Percentiles rank a stretch among this genome's conserved stretches.
Evolutionary conservation across 2,329 filamentous ascomycete genomes (phyloP).

Genomic region (Sporothrix curviconia): DNA sequence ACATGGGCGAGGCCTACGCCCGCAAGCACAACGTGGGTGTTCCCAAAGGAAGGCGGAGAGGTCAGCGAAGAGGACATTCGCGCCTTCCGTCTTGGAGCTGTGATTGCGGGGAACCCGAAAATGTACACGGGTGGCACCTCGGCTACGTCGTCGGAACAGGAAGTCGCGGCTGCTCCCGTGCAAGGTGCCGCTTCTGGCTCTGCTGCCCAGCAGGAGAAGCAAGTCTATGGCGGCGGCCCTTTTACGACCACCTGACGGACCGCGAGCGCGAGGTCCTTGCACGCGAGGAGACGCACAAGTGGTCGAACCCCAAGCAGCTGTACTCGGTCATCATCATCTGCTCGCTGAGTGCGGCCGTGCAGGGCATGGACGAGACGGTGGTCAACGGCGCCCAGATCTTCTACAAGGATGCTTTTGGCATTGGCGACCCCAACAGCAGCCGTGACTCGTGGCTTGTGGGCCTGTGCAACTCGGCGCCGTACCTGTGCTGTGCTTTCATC

Average conservation of each 20-base stretch:
- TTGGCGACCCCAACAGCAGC: slow-evolving; percentile 43
- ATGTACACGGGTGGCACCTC: slow-evolving; percentile 35
- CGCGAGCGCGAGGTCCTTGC: slow-evolving; percentile 53
- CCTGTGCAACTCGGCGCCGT: slow-evolving; percentile 54
- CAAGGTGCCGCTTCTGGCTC: not conserved
- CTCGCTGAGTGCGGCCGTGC: slow-evolving; percentile 62
- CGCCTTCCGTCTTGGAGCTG: slow-evolving; percentile 53
- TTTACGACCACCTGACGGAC: slow-evolving; percentile 43
- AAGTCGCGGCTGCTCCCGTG: not conserved
- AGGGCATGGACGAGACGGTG: slow-evolving; percentile 66
- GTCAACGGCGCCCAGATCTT: slow-evolving; percentile 64
- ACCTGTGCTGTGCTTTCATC: slow-evolving; percentile 60
- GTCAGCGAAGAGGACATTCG: slow-evolving; percentile 37
- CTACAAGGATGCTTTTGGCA: slow-evolving; percentile 56
- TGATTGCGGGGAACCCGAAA: slow-evolving; percentile 48
- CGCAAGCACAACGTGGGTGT: slow-evolving; percentile 48
- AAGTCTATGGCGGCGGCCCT: slow-evolving; percentile 8
- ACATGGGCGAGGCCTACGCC: slow-evolving; percentile 47
- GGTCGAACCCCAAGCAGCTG: slow-evolving; percentile 60
- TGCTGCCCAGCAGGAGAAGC: not conserved
- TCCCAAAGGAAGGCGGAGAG: slow-evolving; percentile 27
- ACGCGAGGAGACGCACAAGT: slow-evolving; percentile 58
- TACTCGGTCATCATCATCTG: slow-evolving; percentile 61
- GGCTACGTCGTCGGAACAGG: not conserved
- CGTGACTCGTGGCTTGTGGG: slow-evolving; percentile 51